Evolutionary conservation across 257 asterid genomes (phyloP).

Genomic region (Echites panduratus): DNA sequence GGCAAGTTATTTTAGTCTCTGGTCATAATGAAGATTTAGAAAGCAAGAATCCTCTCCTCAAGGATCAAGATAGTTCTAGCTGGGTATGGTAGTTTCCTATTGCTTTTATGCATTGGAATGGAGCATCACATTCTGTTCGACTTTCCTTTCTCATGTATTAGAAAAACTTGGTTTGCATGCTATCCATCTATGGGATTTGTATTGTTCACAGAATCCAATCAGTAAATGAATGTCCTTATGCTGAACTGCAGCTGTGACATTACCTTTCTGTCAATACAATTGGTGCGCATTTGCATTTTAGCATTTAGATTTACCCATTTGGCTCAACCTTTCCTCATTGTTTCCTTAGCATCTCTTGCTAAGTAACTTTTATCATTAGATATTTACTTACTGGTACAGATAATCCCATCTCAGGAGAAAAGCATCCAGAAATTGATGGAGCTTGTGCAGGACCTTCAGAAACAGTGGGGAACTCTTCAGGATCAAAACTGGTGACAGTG

Average conservation of each 20-base stretch:
- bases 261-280: background rate
- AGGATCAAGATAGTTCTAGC: background rate
- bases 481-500: background rate
- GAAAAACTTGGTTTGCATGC: background rate
- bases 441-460: constrained; percentile 7
- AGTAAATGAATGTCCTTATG: background rate
- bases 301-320: background rate
- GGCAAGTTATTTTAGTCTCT: background rate
- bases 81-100: background rate
- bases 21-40: background rate
- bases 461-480: constrained; percentile 10
- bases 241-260: background rate
- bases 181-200: background rate
- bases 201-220: background rate
- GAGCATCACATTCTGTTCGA: background rate
- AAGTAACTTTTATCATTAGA: background rate
- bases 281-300: background rate
- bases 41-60: background rate
- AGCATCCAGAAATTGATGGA: constrained; percentile 13
- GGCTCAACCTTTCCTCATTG: background rate
- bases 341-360: background rate
- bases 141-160: background rate
- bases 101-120: background rate
- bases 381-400: background rate
- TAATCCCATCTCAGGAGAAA: constrained; percentile 14